Conservation (phyloP, 108 stramenopile species). For the Nitzschia inconspicua region DNA sequence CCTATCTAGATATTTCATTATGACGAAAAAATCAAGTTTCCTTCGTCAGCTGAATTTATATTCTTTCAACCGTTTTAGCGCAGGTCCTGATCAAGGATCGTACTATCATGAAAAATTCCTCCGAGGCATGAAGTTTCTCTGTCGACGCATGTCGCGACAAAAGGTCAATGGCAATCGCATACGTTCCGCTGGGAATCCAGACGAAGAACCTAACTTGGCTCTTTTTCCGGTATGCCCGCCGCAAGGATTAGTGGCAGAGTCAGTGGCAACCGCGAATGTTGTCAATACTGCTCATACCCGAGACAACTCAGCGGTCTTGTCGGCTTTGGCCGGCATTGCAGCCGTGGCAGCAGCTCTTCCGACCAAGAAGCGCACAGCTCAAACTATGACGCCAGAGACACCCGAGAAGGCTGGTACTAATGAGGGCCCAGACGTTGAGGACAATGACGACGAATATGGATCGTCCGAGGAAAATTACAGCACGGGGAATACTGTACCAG, state of each 20-base stretch:
- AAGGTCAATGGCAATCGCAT: constrained; percentile 85
- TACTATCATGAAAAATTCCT: constrained; percentile 86
- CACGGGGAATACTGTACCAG: too few relatives aligned
- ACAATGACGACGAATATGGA: too few relatives aligned
- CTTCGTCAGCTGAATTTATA: constrained; percentile 87
- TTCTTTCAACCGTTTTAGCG: constrained; percentile 69
- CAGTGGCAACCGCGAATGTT: neutral
- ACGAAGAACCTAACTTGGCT: constrained; percentile 69
- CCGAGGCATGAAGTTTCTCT: constrained; percentile 63
- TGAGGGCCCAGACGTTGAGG: neutral
- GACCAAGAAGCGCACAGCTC: too few relatives aligned
- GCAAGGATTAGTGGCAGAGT: too few relatives aligned
- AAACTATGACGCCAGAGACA: too few relatives aligned
- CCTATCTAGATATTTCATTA: constrained; percentile 57
- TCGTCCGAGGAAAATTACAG: too few relatives aligned
- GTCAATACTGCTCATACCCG: neutral
- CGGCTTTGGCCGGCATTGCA: neutral
- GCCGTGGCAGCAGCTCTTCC: too few relatives aligned
- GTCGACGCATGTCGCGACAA: constrained; percentile 61
- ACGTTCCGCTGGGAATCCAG: constrained; percentile 76
- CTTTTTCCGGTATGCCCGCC: constrained; percentile 38
- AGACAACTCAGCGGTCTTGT: neutral
- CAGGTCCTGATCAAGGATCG: constrained; percentile 61
- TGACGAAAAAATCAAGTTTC: constrained; percentile 82
- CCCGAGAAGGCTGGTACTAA: neutral